Evolutionary conservation across 148 eudicot species (phyloP).

Genomic region (Amaranthus hypochondriacus): DNA sequence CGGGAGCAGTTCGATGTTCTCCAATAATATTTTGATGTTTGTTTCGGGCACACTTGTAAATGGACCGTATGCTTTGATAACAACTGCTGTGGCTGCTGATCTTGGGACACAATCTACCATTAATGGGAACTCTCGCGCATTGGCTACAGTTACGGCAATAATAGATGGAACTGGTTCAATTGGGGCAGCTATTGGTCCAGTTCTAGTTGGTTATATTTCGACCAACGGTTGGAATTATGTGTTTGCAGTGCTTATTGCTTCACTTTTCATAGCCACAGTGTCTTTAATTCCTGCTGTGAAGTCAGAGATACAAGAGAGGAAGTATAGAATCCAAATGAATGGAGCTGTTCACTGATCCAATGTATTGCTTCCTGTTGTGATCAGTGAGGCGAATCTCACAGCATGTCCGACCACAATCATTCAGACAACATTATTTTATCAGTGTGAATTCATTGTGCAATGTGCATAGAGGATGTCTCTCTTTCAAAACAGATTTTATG

Average conservation of each 20-base stretch:
- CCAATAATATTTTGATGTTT: slow-evolving; percentile 60
- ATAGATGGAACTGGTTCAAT: slow-evolving; percentile 94
- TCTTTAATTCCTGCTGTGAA: slow-evolving; percentile 61
- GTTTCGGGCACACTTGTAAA: slow-evolving; percentile 75
- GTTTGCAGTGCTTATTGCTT: slow-evolving; percentile 72
- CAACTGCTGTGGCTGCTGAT: slow-evolving; percentile 89
- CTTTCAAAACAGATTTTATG: neutral
- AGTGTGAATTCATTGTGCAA: neutral
- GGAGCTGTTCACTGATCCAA: slow-evolving; percentile 14
- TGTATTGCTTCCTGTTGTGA: slow-evolving; percentile 4
- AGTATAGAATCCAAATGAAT: slow-evolving; percentile 41
- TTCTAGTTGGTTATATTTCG: slow-evolving; percentile 85
- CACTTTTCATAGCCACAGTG: slow-evolving; percentile 51
- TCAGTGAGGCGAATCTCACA: slow-evolving; percentile 5
- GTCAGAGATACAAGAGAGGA: slow-evolving; percentile 54
- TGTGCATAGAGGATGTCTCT: slow-evolving; percentile 16
- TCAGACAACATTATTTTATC: neutral
- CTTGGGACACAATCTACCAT: slow-evolving; percentile 72
- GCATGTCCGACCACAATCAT: slow-evolving; percentile 1
- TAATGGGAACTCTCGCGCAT: slow-evolving; percentile 70
- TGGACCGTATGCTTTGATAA: slow-evolving; percentile 89
- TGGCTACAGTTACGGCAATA: slow-evolving; percentile 90
- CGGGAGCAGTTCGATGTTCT: slow-evolving; percentile 69
- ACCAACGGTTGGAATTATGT: slow-evolving; percentile 88
- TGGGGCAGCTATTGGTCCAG: slow-evolving; percentile 98